phyloP scores from a whole-genome alignment of 257 asterid species.

The Thymus quinquecostatus region DNA sequence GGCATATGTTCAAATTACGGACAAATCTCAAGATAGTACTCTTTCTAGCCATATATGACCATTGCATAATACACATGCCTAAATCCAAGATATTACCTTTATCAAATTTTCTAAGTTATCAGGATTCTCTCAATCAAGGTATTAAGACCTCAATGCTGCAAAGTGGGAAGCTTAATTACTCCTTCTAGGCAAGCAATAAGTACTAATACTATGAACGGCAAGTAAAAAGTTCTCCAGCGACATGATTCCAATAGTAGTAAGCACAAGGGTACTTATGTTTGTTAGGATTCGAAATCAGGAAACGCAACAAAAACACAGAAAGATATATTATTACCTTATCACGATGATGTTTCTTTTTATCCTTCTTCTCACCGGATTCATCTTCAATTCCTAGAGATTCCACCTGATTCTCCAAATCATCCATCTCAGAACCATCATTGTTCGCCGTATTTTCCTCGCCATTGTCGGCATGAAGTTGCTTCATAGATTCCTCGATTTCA shows the following conservation, averaged over 20 bases:
- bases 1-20: too few relatives aligned
- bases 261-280: too few relatives aligned
- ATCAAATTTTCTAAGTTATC: neutral
- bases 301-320: neutral
- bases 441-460: conserved; percentile 34
- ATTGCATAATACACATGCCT: neutral
- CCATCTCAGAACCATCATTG: conserved; percentile 38
- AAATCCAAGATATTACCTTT: neutral
- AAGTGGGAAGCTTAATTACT: neutral
- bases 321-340: conserved; percentile 60
- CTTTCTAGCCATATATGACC: neutral
- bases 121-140: neutral
- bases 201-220: conserved; percentile 6
- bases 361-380: conserved; percentile 53
- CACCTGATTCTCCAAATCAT: conserved; percentile 57
- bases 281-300: neutral
- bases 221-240: neutral
- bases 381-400: conserved; percentile 57
- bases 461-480: conserved; percentile 34
- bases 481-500: conserved; percentile 50
- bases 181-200: neutral
- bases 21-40: neutral
- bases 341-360: conserved; percentile 53
- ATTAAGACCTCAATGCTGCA: neutral
- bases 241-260: too few relatives aligned